Evolutionary conservation across 1,284 basidiomycete genomes (phyloP).

Genomic region (Spongispora temasekensis): DNA sequence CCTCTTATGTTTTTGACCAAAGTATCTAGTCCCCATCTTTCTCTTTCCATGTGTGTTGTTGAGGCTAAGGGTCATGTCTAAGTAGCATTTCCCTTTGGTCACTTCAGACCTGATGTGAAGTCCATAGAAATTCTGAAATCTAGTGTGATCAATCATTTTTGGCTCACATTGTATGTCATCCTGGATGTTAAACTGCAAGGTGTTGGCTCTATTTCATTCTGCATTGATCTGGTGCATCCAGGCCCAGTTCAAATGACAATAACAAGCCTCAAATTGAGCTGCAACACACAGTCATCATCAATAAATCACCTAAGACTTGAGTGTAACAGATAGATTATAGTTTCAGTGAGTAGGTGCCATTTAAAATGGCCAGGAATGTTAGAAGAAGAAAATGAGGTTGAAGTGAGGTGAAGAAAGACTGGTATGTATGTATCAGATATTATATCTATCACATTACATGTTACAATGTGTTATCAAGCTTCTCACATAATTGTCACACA

Average conservation of each 20-base stretch:
- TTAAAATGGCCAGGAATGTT: too few species aligned
- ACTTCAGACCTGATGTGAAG: too few species aligned
- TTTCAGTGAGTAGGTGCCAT: neutral
- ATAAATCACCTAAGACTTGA: neutral
- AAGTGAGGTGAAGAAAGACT: too few species aligned
- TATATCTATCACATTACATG: neutral
- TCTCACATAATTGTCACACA: neutral
- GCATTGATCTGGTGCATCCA: too few species aligned
- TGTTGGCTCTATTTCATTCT: neutral
- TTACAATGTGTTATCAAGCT: neutral
- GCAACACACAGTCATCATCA: neutral
- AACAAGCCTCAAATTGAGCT: neutral
- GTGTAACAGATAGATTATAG: neutral
- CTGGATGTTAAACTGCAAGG: neutral
- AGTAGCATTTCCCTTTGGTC: too few species aligned
- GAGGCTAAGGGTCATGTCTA: too few species aligned
- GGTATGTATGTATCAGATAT: neutral
- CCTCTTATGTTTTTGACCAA: too few species aligned
- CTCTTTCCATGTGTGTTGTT: too few species aligned
- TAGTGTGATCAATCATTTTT: too few species aligned
- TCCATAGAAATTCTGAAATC: too few species aligned
- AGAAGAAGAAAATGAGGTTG: too few species aligned
- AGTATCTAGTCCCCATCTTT: too few species aligned
- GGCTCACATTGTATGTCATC: neutral
- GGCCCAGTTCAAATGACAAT: neutral